Evolutionary conservation across 169 alveolate genomes (phyloP).

Genomic region (Plasmodium relictum): DNA sequence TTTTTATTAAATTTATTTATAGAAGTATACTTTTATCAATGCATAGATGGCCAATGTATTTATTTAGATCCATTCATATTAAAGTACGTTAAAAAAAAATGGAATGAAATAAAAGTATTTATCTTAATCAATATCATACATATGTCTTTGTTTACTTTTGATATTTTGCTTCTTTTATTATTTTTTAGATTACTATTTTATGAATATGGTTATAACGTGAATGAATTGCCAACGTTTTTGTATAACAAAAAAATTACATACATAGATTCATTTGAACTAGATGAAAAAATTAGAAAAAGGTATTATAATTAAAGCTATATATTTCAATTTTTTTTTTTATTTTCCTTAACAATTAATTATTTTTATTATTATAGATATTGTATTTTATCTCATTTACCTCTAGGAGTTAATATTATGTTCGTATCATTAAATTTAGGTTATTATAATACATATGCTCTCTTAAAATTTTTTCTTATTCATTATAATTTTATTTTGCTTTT

Average conservation of each 20-base stretch:
- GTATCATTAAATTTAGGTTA: conserved; percentile 56
- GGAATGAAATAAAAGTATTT: not conserved
- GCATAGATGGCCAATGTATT: conserved; percentile 69
- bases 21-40: conserved; percentile 68
- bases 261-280: conserved; percentile 65
- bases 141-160: not conserved
- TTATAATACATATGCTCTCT: too few species aligned
- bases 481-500: conserved; percentile 2
- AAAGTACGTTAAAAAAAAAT: conserved; percentile 14
- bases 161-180: not conserved
- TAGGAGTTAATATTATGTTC: conserved; percentile 53
- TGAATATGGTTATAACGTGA: conserved; percentile 45
- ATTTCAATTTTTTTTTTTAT: conserved; percentile 7
- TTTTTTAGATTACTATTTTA: conserved; percentile 36
- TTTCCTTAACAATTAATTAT: not conserved
- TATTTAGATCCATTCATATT: conserved; percentile 67
- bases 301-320: conserved; percentile 4
- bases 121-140: not conserved
- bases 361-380: conserved; percentile 9
- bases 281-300: conserved; percentile 54
- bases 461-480: not conserved
- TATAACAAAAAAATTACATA: conserved; percentile 42
- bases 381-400: conserved; percentile 45
- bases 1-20: conserved; percentile 3
- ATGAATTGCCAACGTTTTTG: conserved; percentile 54